Conservation (phyloP, 2,329 filamentous ascomycete species). For the Scedosporium dehoogii region DNA sequence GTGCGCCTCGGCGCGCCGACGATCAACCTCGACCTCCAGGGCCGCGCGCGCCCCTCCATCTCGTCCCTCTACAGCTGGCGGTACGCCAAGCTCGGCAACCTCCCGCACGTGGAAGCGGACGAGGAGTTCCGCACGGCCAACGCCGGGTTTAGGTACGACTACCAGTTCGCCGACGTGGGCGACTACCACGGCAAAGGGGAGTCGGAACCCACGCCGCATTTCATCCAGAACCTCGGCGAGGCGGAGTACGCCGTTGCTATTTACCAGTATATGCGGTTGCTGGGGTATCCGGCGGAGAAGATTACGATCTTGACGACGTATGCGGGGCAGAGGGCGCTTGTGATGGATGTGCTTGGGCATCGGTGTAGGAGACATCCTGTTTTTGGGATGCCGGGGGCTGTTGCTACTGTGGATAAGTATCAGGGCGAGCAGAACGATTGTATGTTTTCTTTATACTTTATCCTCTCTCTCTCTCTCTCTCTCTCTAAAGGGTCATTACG, state of each 20-base stretch:
- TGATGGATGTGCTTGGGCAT: slow-evolving; percentile 75
- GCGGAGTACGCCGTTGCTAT: slow-evolving; percentile 94
- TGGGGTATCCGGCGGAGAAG: slow-evolving; percentile 75
- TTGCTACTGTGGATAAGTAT: slow-evolving; percentile 96
- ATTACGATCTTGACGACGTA: slow-evolving; percentile 92
- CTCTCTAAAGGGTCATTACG: slow-evolving; percentile 6
- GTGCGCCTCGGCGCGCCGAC: slow-evolving; percentile 88
- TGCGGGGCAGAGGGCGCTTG: slow-evolving; percentile 79
- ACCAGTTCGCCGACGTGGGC: slow-evolving; percentile 91
- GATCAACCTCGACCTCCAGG: slow-evolving; percentile 85
- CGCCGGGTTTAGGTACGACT: slow-evolving; percentile 85
- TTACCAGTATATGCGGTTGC: slow-evolving; percentile 92
- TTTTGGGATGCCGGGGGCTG: slow-evolving; percentile 80
- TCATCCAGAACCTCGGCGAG: slow-evolving; percentile 92
- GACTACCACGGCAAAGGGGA: slow-evolving; percentile 90
- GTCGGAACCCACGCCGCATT: slow-evolving; percentile 82
- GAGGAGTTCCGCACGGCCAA: slow-evolving; percentile 74
- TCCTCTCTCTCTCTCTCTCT: slow-evolving; percentile 6
- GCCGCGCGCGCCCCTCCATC: slow-evolving; percentile 77
- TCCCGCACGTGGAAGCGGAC: slow-evolving; percentile 60
- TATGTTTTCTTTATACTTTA: slow-evolving; percentile 46
- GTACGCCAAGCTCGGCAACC: slow-evolving; percentile 69
- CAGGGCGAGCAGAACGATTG: slow-evolving; percentile 99
- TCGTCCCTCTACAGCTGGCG: slow-evolving; percentile 90
- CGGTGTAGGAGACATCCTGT: slow-evolving; percentile 74